These are phyloP conservation scores for Avena eriantha DNA, from an alignment of 176 grass and related monocot species.

Conservation along the genomic window DNA sequence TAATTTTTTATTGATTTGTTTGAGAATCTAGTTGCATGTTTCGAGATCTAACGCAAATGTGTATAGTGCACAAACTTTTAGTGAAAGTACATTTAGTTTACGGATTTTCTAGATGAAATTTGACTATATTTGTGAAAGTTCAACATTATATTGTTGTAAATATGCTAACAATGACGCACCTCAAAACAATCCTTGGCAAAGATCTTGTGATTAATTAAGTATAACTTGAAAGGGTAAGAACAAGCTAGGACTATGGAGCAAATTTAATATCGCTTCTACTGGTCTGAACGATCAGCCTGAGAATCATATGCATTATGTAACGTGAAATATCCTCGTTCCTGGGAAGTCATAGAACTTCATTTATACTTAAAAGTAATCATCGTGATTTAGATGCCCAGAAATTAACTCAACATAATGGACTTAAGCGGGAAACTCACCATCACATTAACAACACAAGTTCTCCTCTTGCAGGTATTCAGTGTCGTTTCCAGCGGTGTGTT, in stretches of 20 bases:
- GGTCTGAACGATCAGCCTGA: no score
- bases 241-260: no score
- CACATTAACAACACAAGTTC: neutral
- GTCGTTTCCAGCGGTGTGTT: neutral
- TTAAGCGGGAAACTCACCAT: neutral
- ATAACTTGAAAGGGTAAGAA: no score
- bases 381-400: neutral
- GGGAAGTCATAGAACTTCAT: neutral
- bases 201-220: no score
- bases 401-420: neutral
- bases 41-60: neutral
- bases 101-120: neutral
- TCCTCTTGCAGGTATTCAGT: neutral
- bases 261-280: no score
- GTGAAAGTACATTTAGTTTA: neutral
- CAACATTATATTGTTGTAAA: no score
- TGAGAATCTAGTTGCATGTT: conserved; percentile 1
- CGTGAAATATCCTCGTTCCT: neutral
- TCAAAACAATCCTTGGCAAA: no score
- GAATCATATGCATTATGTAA: no score
- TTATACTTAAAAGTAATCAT: neutral
- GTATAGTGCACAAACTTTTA: neutral
- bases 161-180: no score
- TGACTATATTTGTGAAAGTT: no score
- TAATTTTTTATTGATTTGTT: neutral